Percentiles rank a stretch among this genome's conserved stretches.
phyloP scores from a whole-genome alignment of 2,329 filamentous ascomycete genomes.

The Colletotrichum endophyticum region DNA sequence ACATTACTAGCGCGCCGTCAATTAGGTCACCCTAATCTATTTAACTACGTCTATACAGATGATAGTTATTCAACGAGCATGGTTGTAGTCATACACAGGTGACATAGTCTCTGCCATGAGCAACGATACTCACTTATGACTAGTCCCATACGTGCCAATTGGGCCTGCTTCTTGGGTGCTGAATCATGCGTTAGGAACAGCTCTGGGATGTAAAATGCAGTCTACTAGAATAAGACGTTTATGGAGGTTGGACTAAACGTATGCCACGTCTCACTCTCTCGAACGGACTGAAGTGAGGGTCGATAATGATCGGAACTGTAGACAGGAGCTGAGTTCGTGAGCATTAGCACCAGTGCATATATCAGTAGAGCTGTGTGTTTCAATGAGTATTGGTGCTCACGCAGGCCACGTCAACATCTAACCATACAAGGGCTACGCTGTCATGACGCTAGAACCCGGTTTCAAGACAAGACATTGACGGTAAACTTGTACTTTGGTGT shows the following conservation, averaged over 20 bases:
- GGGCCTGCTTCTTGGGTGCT: rapidly evolving
- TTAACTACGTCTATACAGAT: rapidly evolving
- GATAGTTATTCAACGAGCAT: background rate
- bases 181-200: rapidly evolving
- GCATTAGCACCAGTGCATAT: background rate
- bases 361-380: background rate
- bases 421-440: background rate
- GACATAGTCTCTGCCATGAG: background rate
- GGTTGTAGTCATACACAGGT: background rate
- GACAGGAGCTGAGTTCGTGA: background rate
- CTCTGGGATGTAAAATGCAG: background rate
- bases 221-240: too few species aligned
- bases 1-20: rapidly evolving
- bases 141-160: rapidly evolving
- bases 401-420: background rate
- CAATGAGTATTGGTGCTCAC: background rate
- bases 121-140: background rate
- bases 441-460: background rate
- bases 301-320: background rate
- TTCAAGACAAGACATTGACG: background rate
- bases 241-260: too few species aligned
- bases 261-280: background rate
- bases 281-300: background rate
- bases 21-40: rapidly evolving
- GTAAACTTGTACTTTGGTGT: background rate